phyloP scores from a whole-genome alignment of 192 early-diverging fungal species.

The Coemansia sp. region DNA sequence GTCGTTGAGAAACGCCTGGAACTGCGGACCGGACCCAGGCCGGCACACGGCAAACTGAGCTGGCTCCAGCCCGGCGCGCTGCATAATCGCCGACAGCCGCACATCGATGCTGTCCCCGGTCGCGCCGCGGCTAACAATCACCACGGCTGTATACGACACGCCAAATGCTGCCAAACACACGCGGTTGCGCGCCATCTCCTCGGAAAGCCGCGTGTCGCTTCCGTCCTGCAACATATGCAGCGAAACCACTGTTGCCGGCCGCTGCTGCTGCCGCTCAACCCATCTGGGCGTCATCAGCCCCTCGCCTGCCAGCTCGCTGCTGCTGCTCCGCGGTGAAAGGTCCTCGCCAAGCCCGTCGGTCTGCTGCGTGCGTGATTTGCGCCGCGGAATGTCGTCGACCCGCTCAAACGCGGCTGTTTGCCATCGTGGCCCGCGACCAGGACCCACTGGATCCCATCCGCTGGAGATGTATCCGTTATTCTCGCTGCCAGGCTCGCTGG shows the following conservation, averaged over 20 bases:
- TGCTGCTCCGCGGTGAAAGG: conserved; percentile 13
- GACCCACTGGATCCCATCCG: conserved; percentile 25
- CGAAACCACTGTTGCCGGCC: conserved; percentile 35
- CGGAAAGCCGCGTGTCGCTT: conserved; percentile 4
- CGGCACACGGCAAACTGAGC: conserved; percentile 32
- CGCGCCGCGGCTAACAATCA: conserved; percentile 21
- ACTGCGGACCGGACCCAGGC: conserved; percentile 27
- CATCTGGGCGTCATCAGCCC: conserved; percentile 23
- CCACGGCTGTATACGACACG: conserved; percentile 29
- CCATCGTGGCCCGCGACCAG: conserved; percentile 18
- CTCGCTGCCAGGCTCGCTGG: no score
- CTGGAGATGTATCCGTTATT: background rate
- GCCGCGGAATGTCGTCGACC: conserved; percentile 41
- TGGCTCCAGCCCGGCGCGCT: conserved; percentile 20
- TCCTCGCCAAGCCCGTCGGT: conserved; percentile 1
- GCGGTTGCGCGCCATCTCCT: conserved; percentile 46
- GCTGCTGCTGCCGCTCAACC: conserved; percentile 32
- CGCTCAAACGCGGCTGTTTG: conserved; percentile 22
- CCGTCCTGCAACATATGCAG: conserved; percentile 23
- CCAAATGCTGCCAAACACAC: conserved; percentile 35
- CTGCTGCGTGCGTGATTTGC: conserved; percentile 11
- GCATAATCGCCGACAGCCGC: conserved; percentile 11
- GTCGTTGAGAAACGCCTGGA: conserved; percentile 22
- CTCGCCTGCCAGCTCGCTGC: conserved; percentile 14
- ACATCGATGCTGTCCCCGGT: conserved; percentile 9